Percentiles rank a stretch among this genome's conserved stretches.
These are phyloP conservation scores for Botrytis pseudocinerea DNA, from an alignment of 2,329 filamentous ascomycete species.

Conservation along the genomic window DNA sequence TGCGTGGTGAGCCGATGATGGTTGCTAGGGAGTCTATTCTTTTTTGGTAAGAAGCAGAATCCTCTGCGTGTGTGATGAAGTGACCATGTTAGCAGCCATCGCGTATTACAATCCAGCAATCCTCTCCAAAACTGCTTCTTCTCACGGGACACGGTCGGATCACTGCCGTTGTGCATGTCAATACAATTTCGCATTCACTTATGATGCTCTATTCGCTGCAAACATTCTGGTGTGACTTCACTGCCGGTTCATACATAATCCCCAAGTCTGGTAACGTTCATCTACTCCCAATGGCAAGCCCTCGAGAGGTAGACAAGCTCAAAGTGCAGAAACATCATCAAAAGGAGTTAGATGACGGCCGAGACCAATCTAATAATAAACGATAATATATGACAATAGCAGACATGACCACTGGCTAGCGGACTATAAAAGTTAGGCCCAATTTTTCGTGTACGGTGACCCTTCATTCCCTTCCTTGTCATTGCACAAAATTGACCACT, in stretches of 20 bases:
- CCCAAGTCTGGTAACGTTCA: neutral
- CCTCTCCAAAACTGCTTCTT: neutral
- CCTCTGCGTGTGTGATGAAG: neutral
- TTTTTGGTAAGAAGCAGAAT: neutral
- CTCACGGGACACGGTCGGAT: neutral
- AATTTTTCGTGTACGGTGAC: neutral
- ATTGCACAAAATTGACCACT: neutral
- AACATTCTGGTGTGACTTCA: neutral
- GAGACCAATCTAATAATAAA: neutral
- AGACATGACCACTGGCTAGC: no score
- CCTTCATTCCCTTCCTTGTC: neutral
- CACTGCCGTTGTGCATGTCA: conserved; percentile 4
- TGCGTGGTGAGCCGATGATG: neutral
- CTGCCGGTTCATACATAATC: neutral
- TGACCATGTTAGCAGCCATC: neutral
- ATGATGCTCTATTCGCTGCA: neutral
- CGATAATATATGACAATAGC: neutral
- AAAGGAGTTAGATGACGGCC: neutral
- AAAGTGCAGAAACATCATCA: neutral
- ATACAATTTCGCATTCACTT: neutral
- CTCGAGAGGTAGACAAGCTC: neutral
- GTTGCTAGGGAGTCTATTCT: neutral
- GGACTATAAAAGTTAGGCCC: neutral
- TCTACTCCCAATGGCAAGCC: neutral
- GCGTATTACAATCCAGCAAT: neutral